Base-by-base conservation (phyloP, 108 stramenopile species). In the Cyclotella sp. region DNA sequence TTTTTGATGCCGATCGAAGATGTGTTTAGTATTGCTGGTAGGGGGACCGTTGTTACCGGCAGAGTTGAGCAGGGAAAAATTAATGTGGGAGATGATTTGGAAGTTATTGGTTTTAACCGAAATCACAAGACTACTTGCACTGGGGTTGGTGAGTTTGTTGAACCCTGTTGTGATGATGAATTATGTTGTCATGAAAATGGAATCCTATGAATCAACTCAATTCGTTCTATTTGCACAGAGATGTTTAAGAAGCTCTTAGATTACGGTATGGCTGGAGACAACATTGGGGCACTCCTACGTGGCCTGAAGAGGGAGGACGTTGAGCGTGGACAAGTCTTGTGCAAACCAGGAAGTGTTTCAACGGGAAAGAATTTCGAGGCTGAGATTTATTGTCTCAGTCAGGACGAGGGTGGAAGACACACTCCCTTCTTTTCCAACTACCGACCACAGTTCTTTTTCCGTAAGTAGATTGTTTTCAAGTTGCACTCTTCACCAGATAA, bases 1-100 rank as follows among this genome's bases (percentile, higher is more conserved):
- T 99, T 99, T 85, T 84, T 99, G 69, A 98, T 99, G 97, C 98
- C 98, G 27, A 81, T 99, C 59, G 99, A 99, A 86, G 98, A 99
- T 82, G 96, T 96, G 26, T 99, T 99, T 83, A 96, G 95, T 58
- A 99, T 99, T 86, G 90, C 98, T 29, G 99, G 99, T 47, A 95
- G 99, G 64, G 99, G 99, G 22, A 99, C 99, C 22, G 99, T 99
- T 19, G 99, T 98, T 24, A 99, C 99, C 14, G 99, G 99, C 39
- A 90, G 98, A 58, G 89, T 99, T 49, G 97, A 99, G 79, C 91
- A 94, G 74, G 99, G 98, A 40, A 76, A 88, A 58, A 75, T 99
- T 64, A 98, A 97, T 77, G 95, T 97, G 27, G 98, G 98, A 9
- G 99, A 99, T 71, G 98, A 98, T 65, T 72, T 99, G 40, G 98